Evolutionary conservation across 495 filamentous ascomycete genomes (phyloP), one percentile per base, ranked within the genome.

Genomic region (Alectoria sarmentosa): DNA sequence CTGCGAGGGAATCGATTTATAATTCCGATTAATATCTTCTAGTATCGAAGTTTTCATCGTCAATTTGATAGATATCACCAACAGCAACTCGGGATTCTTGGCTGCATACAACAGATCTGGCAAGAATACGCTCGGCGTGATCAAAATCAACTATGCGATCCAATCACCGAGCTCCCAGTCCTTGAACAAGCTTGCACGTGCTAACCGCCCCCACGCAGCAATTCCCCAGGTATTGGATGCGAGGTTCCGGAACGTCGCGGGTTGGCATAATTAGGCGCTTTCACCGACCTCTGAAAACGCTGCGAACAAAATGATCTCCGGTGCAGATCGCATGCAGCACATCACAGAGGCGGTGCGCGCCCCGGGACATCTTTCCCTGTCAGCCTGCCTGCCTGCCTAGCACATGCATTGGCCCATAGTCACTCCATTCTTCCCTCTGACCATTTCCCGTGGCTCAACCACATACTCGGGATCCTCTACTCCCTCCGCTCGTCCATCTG

Each of bases 311-410:
- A 34, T n/a, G 52, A 55, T 55, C 52, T 55, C 30, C 52, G 21
- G 52, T 55, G 52, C 52, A 55, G 28, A 34, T 30, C 21, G 52
- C 52, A 55, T 55, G 52, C 52, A 34, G 52, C 52, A 55, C 5
- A 55, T 17, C 52, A 34, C 52, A 55, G 34, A 32, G 17, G 52
- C 52, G 52, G 28, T 55, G 52, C 52, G 52, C 52, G 30, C 30
- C 52, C 30, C 52, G 52, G 30, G 30, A 55, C 52, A 34, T 34
- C 52, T 23, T 55, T 55, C 52, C 52, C 30, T 23, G 30, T 55
- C 28, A 48, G 15, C n/a, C n/a, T n/a, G n/a, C n/a, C n/a, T n/a
- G 14, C 23, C 23, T 52, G 23, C 48, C 5, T 15, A 30, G 28
- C 21, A 55, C 17, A 32, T 55, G 52, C 52, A n/a, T 55, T n/a